Base-by-base conservation (phyloP, 345 rosid genomes). In the Eucalyptus paniculata region DNA sequence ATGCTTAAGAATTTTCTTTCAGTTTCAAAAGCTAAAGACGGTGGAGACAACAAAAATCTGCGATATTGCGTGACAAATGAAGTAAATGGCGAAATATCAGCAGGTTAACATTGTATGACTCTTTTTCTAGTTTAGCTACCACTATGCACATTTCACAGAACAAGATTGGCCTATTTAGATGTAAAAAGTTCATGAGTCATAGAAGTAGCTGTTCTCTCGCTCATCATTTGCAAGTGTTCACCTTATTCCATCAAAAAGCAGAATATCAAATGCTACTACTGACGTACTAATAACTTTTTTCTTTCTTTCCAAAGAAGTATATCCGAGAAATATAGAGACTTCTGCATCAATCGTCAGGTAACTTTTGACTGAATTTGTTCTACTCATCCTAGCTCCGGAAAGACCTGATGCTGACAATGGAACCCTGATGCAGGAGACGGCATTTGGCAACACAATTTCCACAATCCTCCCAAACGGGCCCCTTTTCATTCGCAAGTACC, bases 331-430 rank as follows among this genome's bases (percentile, higher is more conserved):
- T 16, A 40, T 40, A 40, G 42, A 40, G 42, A 32, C 58, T 30
- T 80, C 90, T 4, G 34, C 83, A 65, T 45, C 90, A 77, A 54
- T 34, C 34, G 17, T 50, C 23, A 86, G 60, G 88, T 88, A 50
- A 51, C 30, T 87, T 85, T 86, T 89, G 96, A 94, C 91, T 88
- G 16, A 45, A 37, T 50, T 14, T 49, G 67, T 37, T 30, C 56
- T 67, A 72, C 50, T 89, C 40, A 62, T 60, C 32, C 67, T 26
- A 60, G 67, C 32, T 60, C 28, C 15, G 3, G 24, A 56, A 60
- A 60, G 44, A 42, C 44, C 44, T 42, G 44, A 42, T 42, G 44
- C 44, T 42, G 44, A 42, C 44, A 42, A 42, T 42, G 44, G 44
- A 42, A 42, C 44, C 44, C 44, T 42, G 44, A 42, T 42, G 44